Percentiles rank a stretch among this genome's conserved stretches.
Conservation (phyloP, 176 grass and related monocot species). For the Carex pumila region DNA sequence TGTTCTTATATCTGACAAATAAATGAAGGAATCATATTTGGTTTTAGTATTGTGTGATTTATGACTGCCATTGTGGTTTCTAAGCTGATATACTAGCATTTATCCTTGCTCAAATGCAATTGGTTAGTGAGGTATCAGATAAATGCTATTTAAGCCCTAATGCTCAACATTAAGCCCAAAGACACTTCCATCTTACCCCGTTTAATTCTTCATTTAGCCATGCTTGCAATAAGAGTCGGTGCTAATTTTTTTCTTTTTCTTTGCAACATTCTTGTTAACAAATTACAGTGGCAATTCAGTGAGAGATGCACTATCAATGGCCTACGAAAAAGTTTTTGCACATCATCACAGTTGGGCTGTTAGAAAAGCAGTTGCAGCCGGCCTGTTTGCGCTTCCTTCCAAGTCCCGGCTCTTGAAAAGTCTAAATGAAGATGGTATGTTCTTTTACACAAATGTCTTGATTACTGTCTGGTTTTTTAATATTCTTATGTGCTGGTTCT, state of each 20-base stretch:
- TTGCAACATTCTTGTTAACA: background rate
- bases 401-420: constrained; percentile 83
- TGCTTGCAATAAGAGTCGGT: background rate
- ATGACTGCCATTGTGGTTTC: background rate
- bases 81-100: background rate
- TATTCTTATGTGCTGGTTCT: background rate
- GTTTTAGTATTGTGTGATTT: background rate
- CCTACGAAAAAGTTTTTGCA: constrained; percentile 85
- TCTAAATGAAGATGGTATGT: constrained; percentile 88
- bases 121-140: background rate
- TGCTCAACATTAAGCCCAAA: background rate
- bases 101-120: background rate
- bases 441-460: background rate
- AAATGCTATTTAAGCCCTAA: background rate
- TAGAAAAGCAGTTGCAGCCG: constrained; percentile 77
- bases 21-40: background rate
- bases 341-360: constrained; percentile 83
- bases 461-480: background rate
- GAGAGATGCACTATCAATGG: constrained; percentile 53
- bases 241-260: background rate
- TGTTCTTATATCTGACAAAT: background rate
- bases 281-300: constrained; percentile 70
- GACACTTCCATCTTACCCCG: background rate
- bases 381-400: constrained; percentile 80
- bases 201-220: background rate